Base-by-base conservation (phyloP, 306 rosid genomes). In the Citrullus mucosospermus region DNA sequence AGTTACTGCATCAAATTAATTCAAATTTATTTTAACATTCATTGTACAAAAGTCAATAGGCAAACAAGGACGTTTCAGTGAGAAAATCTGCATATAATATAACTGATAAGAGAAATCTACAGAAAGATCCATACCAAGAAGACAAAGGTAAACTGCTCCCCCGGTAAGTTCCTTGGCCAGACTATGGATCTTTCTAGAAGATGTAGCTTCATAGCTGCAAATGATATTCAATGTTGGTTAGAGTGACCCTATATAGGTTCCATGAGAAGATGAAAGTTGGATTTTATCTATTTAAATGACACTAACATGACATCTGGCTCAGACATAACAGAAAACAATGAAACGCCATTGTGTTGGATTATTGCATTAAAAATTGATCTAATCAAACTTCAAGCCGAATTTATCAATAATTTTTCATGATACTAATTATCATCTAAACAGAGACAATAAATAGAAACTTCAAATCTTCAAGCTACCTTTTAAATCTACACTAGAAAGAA, bases 151-250 rank as follows among this genome's bases (percentile, higher is more conserved):
- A 88, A 86, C 12, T 51, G 93, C 90, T 80, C 90, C 99, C 7
- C 96, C 88, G 41, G 70, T 70, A 74, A 92, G 90, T 84, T 88
- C 97, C 88, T 95, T 92, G n/a, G 62, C 82, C 84, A 91, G 93
- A 81, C 89, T 84, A 59, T 90, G 96, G 87, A 76, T 91, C 87
- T 81, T 85, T 86, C 96, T 81, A 48, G 99, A 88, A 36, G 93
- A 84, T 32, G 97, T 92, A 25, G 93, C 91, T 85, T 91, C 97
- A 60, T 77, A 44, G 72, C 80, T 77, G 70, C 57, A 77, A 77
- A 77, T 32, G 9, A 25, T 25, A 15, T 25, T 71, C 76, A 71
- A 6, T 48, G 58, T 71, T 36, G 76, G 76, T 71, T 71, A 71
- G 58, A 6, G 39, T 22, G 39, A 17, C 46, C 76, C 10, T 54